phyloP scores from a whole-genome alignment of 768 basidiomycete species.

The Peribolospora baueri region DNA sequence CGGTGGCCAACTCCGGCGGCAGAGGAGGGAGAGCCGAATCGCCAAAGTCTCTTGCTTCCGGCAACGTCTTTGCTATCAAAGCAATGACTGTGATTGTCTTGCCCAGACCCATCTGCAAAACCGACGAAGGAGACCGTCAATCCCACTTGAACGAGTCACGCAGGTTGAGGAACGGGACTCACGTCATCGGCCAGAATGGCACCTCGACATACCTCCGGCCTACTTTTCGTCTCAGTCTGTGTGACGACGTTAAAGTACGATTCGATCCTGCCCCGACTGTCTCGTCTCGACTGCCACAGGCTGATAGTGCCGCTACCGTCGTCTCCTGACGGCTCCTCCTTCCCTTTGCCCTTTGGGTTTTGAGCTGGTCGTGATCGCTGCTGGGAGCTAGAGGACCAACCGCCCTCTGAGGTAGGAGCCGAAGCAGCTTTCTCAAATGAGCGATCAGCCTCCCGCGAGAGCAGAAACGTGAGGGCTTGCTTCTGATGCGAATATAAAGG shows the following conservation, averaged over 20 bases:
- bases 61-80: conserved; percentile 63
- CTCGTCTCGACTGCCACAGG: conserved; percentile 27
- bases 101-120: conserved; percentile 76
- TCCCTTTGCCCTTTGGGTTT: conserved; percentile 16
- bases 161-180: conserved; percentile 19
- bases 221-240: conserved; percentile 33
- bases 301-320: conserved; percentile 6
- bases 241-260: conserved; percentile 67
- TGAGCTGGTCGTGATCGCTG: conserved; percentile 28
- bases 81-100: conserved; percentile 93
- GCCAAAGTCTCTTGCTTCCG: conserved; percentile 42
- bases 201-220: conserved; percentile 35
- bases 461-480: conserved; percentile 82
- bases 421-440: too few species aligned
- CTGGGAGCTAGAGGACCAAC: conserved; percentile 8
- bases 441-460: conserved; percentile 35
- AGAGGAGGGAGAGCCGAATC: conserved; percentile 6
- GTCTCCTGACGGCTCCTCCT: conserved; percentile 4
- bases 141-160: neutral
- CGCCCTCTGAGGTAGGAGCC: too few species aligned
- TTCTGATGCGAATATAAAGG: conserved; percentile 90
- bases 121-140: neutral
- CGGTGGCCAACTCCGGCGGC: neutral
- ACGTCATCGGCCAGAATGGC: conserved; percentile 94
- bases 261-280: conserved; percentile 17